A percentile compares a stretch with the other conserved stretches of the same genome.
Evolutionary conservation across 2,329 filamentous ascomycete species (phyloP).

Genomic region (Diaporthe destruens): DNA sequence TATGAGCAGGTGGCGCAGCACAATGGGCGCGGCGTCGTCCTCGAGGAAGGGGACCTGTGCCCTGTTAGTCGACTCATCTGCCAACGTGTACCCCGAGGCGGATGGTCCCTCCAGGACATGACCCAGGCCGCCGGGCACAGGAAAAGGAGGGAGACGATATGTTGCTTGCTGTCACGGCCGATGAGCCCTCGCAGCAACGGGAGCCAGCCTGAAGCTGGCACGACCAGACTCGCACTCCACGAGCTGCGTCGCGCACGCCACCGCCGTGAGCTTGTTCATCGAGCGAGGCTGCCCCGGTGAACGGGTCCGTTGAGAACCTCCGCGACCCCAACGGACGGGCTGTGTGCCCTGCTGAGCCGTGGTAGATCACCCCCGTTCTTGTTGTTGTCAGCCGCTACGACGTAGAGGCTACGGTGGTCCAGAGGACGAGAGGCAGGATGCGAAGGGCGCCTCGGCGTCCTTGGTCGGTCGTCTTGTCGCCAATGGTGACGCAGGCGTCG

Average conservation of each 20-base stretch:
- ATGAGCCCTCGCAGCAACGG: slow-evolving; percentile 54
- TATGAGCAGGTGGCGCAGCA: slow-evolving; percentile 59
- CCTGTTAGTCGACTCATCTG: no score
- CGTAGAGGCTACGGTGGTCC: neutral
- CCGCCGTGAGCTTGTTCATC: slow-evolving; percentile 55
- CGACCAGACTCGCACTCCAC: slow-evolving; percentile 50
- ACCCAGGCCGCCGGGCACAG: no score
- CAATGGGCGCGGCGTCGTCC: slow-evolving; percentile 54
- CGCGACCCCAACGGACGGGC: slow-evolving; percentile 43
- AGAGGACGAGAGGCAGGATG: neutral
- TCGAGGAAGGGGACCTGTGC: slow-evolving; percentile 51
- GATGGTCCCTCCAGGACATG: neutral
- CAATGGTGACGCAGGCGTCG: slow-evolving; percentile 47
- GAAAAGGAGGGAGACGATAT: neutral
- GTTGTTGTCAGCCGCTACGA: neutral
- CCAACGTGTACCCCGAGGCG: neutral
- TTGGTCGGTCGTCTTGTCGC: slow-evolving; percentile 47
- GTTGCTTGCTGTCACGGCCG: slow-evolving; percentile 44
- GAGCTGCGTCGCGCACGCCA: slow-evolving; percentile 53
- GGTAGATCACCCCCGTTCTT: slow-evolving; percentile 49
- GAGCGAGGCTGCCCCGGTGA: slow-evolving; percentile 53
- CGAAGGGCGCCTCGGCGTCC: slow-evolving; percentile 45
- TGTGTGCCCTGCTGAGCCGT: slow-evolving; percentile 51
- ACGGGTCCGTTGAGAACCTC: slow-evolving; percentile 48
- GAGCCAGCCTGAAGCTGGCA: slow-evolving; percentile 49